Base-by-base conservation (phyloP, 345 rosid species). In the Cardiospermum halicacabum region DNA sequence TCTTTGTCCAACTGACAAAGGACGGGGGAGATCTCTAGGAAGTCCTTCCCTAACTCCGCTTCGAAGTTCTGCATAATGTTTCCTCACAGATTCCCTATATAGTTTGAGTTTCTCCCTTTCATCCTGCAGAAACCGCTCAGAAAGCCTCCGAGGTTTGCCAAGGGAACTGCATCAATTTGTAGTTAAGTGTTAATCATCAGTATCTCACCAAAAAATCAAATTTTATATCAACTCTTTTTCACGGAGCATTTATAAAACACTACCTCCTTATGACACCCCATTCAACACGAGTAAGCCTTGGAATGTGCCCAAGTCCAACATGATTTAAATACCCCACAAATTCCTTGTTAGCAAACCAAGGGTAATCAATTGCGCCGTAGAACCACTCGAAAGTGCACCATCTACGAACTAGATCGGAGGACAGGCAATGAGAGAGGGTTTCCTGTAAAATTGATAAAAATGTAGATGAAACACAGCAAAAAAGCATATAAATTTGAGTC, bases 181-280 rank as follows among this genome's bases (percentile, higher is more conserved):
- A 56, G 42, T 39, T 56, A 61, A 59, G 16, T 36, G 54, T 71
- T 37, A 72, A 61, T 26, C 56, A 70, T 37, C 27, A 9, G 16
- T 34, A 27, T 49, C 47, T 30, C n/a, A 67, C 47, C 27, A 43
- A 36, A 53, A 3, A 59, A 34, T 63, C 54, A 21, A 18, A 72
- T 12, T 53, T 6, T 25, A 51, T 12, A 7, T 63, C 31, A 32
- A 37, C 16, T 21, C 28, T 58, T 36, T 51, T 3, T 49, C 16
- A 40, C 16, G 43, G 8, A 18, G 16, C 57, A 67, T 42, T 30
- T 54, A 7, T 12, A 47, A 62, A 45, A 42, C 12, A 6, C 22
- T 69, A 89, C 99, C 96, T 87, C 81, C 97, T 82, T 77, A 95
- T 84, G 72, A 95, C 99, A 70, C 96, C 93, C 99, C 97, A 95